Evolutionary conservation across 1,284 basidiomycete genomes (phyloP), one percentile per base, ranked within the genome.

Genomic region (Trametes hirsuta): DNA sequence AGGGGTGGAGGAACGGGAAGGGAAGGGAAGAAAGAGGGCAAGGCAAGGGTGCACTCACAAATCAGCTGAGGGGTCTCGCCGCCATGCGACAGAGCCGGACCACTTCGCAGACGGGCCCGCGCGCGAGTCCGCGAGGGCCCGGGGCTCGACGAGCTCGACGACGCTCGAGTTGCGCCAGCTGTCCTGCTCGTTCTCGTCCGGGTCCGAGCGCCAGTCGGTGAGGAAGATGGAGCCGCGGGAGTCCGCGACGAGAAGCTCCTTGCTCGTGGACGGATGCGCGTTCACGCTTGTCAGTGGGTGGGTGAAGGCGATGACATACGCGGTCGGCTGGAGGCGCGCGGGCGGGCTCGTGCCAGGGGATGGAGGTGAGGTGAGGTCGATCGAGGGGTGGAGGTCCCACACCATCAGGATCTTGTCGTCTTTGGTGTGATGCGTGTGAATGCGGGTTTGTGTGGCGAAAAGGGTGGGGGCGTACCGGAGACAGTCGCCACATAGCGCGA

Each of bases 381-480:
- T 57, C 24, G 76, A 70, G 2, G 89, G 88, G 68, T 83, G 77
- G 18, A 93, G 81, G 72, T 93, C 89, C 91, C 91, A 93, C 14
- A 93, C 84, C 83, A 93, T 88, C 48, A 93, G 79, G 80, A 87
- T 88, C 69, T 85, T 89, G 74, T 93, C 90, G 66, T 91, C 90
- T 91, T 61, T 37, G 36, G 22, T 6, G 39, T 12, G 11, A 40
- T 25, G 41, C 35, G 35, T 39, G 50, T 18, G 24, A 59, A 34
- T 49, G 41, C 39, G 22, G 30, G 45, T 40, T 56, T 41, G 53
- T 44, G 25, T 24, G 47, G 6, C 37, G 45, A 47, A 39, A 40
- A 12, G 24, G 40, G 3, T 10, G 8, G 22, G 18, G 21, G 72
- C 78, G 61, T 65, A 86, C 90, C 90, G 50, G 89, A 90, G 22